Evolutionary conservation across 257 asterid genomes (phyloP).

Genomic region (Penstemon barbatus): DNA sequence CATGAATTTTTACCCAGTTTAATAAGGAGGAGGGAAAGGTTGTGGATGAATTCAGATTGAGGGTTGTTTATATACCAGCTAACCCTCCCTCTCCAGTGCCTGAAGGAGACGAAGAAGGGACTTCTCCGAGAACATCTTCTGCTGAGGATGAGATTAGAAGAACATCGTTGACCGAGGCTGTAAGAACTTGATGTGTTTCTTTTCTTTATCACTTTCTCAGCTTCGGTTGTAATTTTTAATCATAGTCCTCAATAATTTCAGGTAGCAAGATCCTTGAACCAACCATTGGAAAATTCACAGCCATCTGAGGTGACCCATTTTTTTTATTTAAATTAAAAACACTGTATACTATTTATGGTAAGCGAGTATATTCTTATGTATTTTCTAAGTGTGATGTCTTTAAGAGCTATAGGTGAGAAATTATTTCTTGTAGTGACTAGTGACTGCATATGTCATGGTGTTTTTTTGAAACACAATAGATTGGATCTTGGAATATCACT

Average conservation of each 20-base stretch:
- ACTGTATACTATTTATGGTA: background rate
- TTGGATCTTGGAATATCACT: too few species aligned
- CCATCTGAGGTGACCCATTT: constrained; percentile 50
- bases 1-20: constrained; percentile 46
- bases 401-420: background rate
- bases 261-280: constrained; percentile 55
- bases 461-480: too few species aligned
- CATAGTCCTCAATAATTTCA: constrained; percentile 23
- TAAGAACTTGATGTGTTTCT: constrained; percentile 37
- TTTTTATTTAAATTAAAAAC: background rate
- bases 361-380: background rate
- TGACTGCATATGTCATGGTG: too few species aligned
- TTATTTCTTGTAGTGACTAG: background rate
- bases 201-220: constrained; percentile 11
- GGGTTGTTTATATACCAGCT: constrained; percentile 79
- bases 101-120: constrained; percentile 89
- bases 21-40: constrained; percentile 61
- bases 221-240: constrained; percentile 20
- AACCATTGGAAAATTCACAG: constrained; percentile 42
- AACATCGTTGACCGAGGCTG: constrained; percentile 51
- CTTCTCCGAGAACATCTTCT: constrained; percentile 63
- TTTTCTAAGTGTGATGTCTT: constrained; percentile 7
- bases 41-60: constrained; percentile 66
- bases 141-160: constrained; percentile 58
- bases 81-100: constrained; percentile 96